Evolutionary conservation across 1,284 basidiomycete species (phyloP), one percentile per base, ranked within the genome.

Genomic region (Vanrija sp.): DNA sequence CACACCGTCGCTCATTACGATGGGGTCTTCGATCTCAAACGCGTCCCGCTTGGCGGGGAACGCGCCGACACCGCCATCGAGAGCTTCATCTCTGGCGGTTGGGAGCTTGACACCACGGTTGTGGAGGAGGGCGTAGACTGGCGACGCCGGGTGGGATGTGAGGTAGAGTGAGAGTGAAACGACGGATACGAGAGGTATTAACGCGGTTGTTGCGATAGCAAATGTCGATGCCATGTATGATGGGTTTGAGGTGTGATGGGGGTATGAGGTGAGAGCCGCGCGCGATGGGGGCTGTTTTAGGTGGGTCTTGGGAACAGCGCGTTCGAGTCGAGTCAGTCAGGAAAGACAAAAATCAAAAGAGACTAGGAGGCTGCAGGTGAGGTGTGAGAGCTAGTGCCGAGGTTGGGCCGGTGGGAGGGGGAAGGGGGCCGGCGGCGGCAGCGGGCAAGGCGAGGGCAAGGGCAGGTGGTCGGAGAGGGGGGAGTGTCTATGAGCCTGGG

Each of bases 11-110:
- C 85, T 65, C 34, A 83, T 67, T 66, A 91, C 86, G 64, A 86
- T 83, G 3, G 86, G 82, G 43, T 78, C 85, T 26, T 84, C 82
- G 38, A 92, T 83, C 63, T 91, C 84, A 71, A 91, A 92, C 3
- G 89, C 85, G 69, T 93, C 91, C 28, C 68, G 76, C 14, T 62
- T 61, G 3, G 53, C 60, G 34, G 34, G 34, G 34, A 34, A 34
- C 34, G 34, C 34, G 34, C 34, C 34, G 34, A 34, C 34, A 14
- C 57, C 25, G 2, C 61, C 65, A 49, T 66, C 58, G 6, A 74
- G 57, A 3, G 50, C 64, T 42, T 74, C 73, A 34, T 65, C 60
- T 3, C 56, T 55, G 28, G 61, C 54, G 3, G 58, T 58, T 0
- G 73, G 72, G 10, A 75, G 63, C 19, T 65, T 55, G 21, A 75